Conservation (phyloP, 2,329 filamentous ascomycete genomes). For the Parascedosporium putredinis region DNA sequence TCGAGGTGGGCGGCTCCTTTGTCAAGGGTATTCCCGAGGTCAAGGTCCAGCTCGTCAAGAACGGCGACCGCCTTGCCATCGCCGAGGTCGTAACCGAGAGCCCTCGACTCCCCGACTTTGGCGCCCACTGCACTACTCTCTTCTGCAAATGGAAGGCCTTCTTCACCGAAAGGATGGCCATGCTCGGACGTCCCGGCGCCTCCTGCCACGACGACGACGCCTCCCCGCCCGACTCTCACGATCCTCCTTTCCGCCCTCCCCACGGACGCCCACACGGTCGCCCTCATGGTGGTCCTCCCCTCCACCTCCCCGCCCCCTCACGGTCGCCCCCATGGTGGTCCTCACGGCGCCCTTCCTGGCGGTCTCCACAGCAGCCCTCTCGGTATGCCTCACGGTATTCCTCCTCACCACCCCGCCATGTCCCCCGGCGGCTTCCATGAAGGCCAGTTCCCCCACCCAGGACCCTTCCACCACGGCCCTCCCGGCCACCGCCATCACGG, state of each 20-base stretch:
- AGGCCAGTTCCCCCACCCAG: conserved; percentile 1
- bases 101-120: conserved; percentile 24
- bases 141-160: conserved; percentile 4
- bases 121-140: conserved; percentile 32
- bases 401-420: conserved; percentile 21
- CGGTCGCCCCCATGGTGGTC: too few relatives aligned
- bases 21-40: conserved; percentile 44
- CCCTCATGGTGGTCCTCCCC: too few relatives aligned
- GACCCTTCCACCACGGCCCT: neutral
- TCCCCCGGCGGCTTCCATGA: conserved; percentile 13
- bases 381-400: conserved; percentile 15
- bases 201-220: conserved; percentile 4
- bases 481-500: conserved; percentile 9
- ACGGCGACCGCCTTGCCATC: conserved; percentile 43
- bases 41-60: conserved; percentile 49
- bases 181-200: neutral
- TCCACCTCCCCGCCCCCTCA: too few relatives aligned
- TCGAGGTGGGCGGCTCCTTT: conserved; percentile 47
- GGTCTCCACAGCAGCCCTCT: conserved; percentile 7
- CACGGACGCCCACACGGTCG: too few relatives aligned
- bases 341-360: too few relatives aligned
- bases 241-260: too few relatives aligned
- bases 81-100: conserved; percentile 30
- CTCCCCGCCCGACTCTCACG: too few relatives aligned
- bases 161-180: neutral